Evolutionary conservation across 179 eudicot genomes (phyloP).

Genomic region (Silene coronaria): DNA sequence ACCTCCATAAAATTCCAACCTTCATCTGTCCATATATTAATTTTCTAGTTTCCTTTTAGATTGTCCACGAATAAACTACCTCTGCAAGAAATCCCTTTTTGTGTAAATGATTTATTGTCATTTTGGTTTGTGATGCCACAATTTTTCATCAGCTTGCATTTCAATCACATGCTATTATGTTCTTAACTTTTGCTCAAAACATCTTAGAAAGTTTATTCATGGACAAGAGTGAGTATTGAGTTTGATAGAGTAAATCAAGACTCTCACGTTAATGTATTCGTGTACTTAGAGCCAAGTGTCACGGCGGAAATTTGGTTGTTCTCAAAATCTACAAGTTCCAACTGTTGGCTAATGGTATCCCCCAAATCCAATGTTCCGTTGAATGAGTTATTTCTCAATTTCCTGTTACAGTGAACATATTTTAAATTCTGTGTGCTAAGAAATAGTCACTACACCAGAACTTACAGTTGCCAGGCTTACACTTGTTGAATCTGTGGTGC

Average conservation of each 20-base stretch:
- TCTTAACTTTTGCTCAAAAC: not conserved
- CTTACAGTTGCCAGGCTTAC: conserved; percentile 39
- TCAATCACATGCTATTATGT: not conserved
- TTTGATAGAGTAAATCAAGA: not conserved
- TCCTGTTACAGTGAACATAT: conserved; percentile 42
- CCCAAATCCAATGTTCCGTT: conserved; percentile 59
- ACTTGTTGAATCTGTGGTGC: conserved; percentile 72
- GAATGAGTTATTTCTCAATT: conserved; percentile 61
- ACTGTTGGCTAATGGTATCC: conserved; percentile 43
- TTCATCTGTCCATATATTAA: not conserved
- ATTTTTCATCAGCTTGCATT: no score
- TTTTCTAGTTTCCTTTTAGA: not conserved
- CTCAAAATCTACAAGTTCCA: conserved; percentile 72
- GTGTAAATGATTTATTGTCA: no score
- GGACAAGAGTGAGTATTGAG: not conserved
- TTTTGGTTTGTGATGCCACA: no score
- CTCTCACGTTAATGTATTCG: conserved; percentile 64
- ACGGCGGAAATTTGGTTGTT: conserved; percentile 62
- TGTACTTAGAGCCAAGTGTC: conserved; percentile 54
- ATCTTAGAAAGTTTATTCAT: not conserved
- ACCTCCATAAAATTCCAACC: not conserved
- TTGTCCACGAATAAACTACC: not conserved
- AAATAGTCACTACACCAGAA: not conserved
- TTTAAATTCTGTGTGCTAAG: not conserved
- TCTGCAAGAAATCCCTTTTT: no score